Base-by-base conservation (phyloP, 2,329 filamentous ascomycete species). In the Colletotrichum tofieldiae region DNA sequence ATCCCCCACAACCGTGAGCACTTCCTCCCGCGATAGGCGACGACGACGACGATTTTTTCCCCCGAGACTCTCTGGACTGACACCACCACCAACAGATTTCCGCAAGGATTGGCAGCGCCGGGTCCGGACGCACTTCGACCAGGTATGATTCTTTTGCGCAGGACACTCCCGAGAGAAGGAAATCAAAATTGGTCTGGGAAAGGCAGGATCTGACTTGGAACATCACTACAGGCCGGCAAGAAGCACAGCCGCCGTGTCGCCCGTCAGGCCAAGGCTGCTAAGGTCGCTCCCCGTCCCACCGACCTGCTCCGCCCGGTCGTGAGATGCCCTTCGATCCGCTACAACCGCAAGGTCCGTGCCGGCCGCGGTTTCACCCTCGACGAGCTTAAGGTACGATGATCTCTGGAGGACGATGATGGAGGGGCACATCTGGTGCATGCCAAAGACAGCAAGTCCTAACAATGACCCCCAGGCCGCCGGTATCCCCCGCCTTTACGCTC, bases 51-150 rank as follows among this genome's bases (percentile, higher is more conserved):
- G 66, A 47, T 29, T 58, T 8, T 4, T 41, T 41, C 54, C 3
- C 3, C 49, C 55, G 49, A 70, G 20, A 26, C 39, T 41, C 16
- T 73, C 67, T 75, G 79, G 79, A 84, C 86, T 87, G 80, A 86
- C 80, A 75, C 73, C 76, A 11, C 35, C 75, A 63, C 68, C 67
- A 77, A 76, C 83, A 96, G 94, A 98, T 86, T 98, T 98, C 94
- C 95, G 94, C 89, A 98, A 98, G 94, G 95, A 99, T 91, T 99
- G 96, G 96, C 95, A 98, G 89, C 94, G 95, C 89, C 94, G 95
- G 89, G 96, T 99, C 85, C 94, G 95, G 89, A 94, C 94, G 88
- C 96, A 99, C 92, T 99, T 99, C 90, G 95, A 99, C 91, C 96
- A 98, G 95, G 96, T 97, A 96, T 88, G 84, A 77, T 18, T 67